Evolutionary conservation across 2,329 filamentous ascomycete species (phyloP), one percentile per base, ranked within the genome.

Genomic region (Phaeoacremonium minimum): DNA sequence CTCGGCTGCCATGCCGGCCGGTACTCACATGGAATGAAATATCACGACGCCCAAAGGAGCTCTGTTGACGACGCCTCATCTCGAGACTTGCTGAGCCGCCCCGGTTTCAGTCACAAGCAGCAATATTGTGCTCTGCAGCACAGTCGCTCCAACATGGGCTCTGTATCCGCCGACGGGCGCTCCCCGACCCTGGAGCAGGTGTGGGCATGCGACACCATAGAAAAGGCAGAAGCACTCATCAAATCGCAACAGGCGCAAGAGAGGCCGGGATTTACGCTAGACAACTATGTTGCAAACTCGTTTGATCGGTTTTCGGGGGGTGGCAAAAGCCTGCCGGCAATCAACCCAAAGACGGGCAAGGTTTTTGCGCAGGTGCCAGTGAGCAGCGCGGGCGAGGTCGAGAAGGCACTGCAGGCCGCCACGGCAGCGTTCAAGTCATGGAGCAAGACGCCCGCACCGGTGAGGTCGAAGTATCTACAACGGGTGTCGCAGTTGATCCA

Each of bases 311-410:
- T 37, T 3, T 16, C 41, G 4, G 33, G 33, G 14, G 6, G 38
- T 11, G 19, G 37, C 28, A 38, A 41, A n/a, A 33, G 43, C 16
- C 43, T 58, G 28, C 47, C 56, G 26, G 49, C 53, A 2, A 49
- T 48, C 15, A 47, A 58, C 31, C 56, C 56, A 8, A 55, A 57
- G 37, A 54, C 56, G 1, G 54, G 56, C 4, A 38, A 31, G 7
- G 32, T 47, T 3, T 42, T 55, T 18, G 52, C 39, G 29, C 39
- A 39, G 18, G 42, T 57, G 4, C 53, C 53, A 7, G 44, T 48
- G 33, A 47, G 50, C 15, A 46, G 45, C 18, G 37, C 42, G 5
- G 42, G 38, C 5, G 46, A 50, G 18, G 49, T 56, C 15, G 48
- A 53, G 15, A 35, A 35, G 7, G 54, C 53, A 2, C 42, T 55